Conservation (phyloP, 352 stramenopile genomes). For the Phytophthora agathidicida region DNA sequence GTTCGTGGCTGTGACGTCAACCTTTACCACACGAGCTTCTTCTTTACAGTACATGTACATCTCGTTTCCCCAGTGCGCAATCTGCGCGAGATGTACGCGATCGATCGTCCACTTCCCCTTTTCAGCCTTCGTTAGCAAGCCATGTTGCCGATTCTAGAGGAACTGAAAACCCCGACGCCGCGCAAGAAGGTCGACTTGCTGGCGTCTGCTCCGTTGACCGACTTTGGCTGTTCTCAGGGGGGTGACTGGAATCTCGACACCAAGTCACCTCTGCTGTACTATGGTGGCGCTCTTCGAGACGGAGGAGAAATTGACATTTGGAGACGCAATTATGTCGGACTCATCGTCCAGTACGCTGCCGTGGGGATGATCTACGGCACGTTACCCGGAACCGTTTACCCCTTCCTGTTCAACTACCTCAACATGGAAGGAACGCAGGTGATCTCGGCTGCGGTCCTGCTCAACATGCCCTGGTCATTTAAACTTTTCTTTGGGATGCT, state of each 20-base stretch:
- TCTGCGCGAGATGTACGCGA: background rate
- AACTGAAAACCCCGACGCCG: conserved; percentile 6
- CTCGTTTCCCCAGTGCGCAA: no score
- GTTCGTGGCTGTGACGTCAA: conserved; percentile 13
- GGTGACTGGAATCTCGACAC: conserved; percentile 18
- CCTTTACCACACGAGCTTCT: no score
- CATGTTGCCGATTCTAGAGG: conserved; percentile 32
- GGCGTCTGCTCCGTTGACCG: background rate
- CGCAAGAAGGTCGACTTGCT: conserved; percentile 20
- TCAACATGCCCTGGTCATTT: conserved; percentile 63
- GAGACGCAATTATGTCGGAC: conserved; percentile 44
- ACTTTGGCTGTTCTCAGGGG: conserved; percentile 3
- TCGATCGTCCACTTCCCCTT: conserved; percentile 4
- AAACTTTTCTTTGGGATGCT: conserved; percentile 63
- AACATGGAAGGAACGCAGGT: conserved; percentile 54
- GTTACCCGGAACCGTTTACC: conserved; percentile 51
- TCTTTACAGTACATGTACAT: no score
- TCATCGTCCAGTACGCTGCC: conserved; percentile 50
- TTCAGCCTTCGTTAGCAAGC: conserved; percentile 1
- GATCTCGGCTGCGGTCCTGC: conserved; percentile 40
- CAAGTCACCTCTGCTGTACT: conserved; percentile 23
- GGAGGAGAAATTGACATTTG: conserved; percentile 37
- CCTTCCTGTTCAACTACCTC: conserved; percentile 55
- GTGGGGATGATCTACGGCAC: conserved; percentile 47
- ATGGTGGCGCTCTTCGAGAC: conserved; percentile 25